phyloP scores from a whole-genome alignment of 495 filamentous ascomycete genomes.

The Elasticomyces elasticus region DNA sequence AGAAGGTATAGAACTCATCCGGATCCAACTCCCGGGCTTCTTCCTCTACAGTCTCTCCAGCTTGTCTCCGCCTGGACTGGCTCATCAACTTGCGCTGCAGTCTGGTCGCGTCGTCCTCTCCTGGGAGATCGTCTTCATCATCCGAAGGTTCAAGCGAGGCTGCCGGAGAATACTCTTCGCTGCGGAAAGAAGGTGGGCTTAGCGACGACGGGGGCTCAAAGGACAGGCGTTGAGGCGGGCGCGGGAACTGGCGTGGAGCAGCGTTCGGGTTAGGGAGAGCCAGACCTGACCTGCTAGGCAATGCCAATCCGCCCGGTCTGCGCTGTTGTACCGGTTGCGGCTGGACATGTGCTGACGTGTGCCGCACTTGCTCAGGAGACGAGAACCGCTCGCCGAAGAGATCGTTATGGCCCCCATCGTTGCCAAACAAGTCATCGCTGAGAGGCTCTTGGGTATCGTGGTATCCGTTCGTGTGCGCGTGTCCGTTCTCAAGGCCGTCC shows the following conservation, averaged over 20 bases:
- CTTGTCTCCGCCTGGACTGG: slow-evolving; percentile 26
- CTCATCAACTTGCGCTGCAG: slow-evolving; percentile 18
- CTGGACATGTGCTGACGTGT: neutral
- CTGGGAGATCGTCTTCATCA: slow-evolving; percentile 7
- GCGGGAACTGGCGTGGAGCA: neutral
- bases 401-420: slow-evolving; percentile 32
- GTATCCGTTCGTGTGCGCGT: slow-evolving; percentile 15
- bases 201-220: slow-evolving; percentile 3
- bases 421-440: slow-evolving; percentile 22
- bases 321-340: neutral
- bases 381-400: slow-evolving; percentile 20
- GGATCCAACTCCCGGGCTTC: slow-evolving; percentile 26
- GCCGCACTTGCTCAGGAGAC: slow-evolving; percentile 11
- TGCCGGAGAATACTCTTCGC: slow-evolving; percentile 11
- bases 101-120: neutral
- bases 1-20: slow-evolving; percentile 48
- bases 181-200: slow-evolving; percentile 8
- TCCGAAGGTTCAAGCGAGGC: neutral
- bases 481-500: slow-evolving; percentile 29
- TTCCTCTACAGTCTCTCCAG: slow-evolving; percentile 21
- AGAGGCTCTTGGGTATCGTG: slow-evolving; percentile 7
- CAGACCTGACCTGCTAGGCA: slow-evolving; percentile 14
- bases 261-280: slow-evolving; percentile 4
- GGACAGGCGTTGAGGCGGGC: neutral
- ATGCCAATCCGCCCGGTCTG: slow-evolving; percentile 12